Percentiles rank a stretch among this genome's conserved stretches.
Conservation (phyloP, 2,329 filamentous ascomycete species). For the Aspergillus latus region DNA sequence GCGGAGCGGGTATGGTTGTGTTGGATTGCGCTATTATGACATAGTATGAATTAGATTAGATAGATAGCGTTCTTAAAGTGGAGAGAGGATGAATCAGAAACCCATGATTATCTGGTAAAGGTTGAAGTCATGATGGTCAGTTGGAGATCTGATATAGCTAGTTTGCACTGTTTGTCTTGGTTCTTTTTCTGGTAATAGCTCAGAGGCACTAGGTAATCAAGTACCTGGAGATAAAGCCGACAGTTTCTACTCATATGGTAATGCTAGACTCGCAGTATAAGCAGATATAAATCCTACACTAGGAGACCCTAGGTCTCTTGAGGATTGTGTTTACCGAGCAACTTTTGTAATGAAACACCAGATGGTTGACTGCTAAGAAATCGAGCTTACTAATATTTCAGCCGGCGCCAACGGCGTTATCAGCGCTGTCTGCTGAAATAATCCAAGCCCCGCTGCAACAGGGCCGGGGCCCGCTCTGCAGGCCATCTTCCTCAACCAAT, state of each 20-base stretch:
- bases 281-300: too few species aligned
- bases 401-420: constrained; percentile 19
- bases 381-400: background rate
- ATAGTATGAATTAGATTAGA: background rate
- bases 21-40: background rate
- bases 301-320: too few species aligned
- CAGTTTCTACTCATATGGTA: too few species aligned
- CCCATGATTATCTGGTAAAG: background rate
- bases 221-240: too few species aligned
- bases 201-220: too few species aligned
- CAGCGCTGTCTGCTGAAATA: constrained; percentile 12
- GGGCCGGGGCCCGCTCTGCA: constrained; percentile 9
- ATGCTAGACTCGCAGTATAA: too few species aligned
- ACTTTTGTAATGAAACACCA: too few species aligned
- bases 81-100: background rate
- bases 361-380: too few species aligned
- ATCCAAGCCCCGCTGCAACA: constrained; percentile 19
- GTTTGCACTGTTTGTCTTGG: background rate
- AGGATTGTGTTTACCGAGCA: too few species aligned
- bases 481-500: constrained; percentile 18
- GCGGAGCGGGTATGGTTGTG: background rate
- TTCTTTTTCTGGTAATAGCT: background rate
- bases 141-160: constrained; percentile 9
- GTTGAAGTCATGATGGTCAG: background rate
- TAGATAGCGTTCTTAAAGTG: background rate